Evolutionary conservation across 2,329 filamentous ascomycete genomes (phyloP), one percentile per base, ranked within the genome.

Genomic region (Tolypocladium album): DNA sequence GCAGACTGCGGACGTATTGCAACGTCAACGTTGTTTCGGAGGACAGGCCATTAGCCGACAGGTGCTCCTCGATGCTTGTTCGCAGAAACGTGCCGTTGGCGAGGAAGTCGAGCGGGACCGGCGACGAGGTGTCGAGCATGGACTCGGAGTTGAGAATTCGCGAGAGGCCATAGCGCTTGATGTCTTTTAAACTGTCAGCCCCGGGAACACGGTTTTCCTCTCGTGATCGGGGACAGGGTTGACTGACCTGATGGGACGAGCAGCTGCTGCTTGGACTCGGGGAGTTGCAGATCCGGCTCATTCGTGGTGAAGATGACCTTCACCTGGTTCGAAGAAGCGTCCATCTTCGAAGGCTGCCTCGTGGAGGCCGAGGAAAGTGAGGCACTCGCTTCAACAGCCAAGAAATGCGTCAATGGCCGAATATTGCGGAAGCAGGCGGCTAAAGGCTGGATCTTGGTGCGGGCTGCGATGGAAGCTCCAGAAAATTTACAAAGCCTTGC

Each of bases 61-160:
- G 85, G 75, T 96, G 96, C 69, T 97, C 90, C 72, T 96, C 90
- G 65, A 99, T 84, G 22, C 90, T 91, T 34, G 92, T 89, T 63
- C 90, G 88, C 58, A 99, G 83, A 74, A 96, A 97, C 69, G 88
- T 87, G 73, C 94, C 94, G 74, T 97, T 94, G 76, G 96, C 88
- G 67, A 99, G 83, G 78, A 99, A 97, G 75, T 99, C 94, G 75
- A 99, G 88, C 22, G 90, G 90, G 55, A 92, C 82, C 15, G 89
- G 85, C 13, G 78, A 76, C 36, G 79, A 70, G 55, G 84, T 87
- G 70, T 82, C 79, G 72, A 89, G 85, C 82, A 89, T 87, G 40
- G 84, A 84, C 77, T 86, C 83, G 67, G 86, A 88, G 74, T 89
- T 89, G 70, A 89, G 79, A 62, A 89, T 85, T 61, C 85, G 81